Conservation (phyloP, 2,329 filamentous ascomycete species). For the Fusarium verrucosum region DNA sequence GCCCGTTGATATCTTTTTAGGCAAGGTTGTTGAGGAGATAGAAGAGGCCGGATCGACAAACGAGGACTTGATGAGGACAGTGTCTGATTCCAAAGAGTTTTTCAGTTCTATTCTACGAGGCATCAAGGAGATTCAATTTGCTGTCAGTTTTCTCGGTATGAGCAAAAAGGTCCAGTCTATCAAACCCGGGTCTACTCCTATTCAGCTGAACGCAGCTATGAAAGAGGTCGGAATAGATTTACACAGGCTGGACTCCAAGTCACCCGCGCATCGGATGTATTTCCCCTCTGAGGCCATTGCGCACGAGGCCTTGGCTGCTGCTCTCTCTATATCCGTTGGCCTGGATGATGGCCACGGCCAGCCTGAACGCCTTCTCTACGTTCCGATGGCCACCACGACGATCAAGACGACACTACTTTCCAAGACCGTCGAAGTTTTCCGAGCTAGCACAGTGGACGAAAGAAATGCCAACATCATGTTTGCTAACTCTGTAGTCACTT, state of each 20-base stretch:
- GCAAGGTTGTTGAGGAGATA: constrained; percentile 78
- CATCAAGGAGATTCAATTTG: constrained; percentile 96
- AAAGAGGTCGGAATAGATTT: constrained; percentile 96
- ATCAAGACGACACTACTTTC: constrained; percentile 94
- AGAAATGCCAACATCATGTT: constrained; percentile 96
- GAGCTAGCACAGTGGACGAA: constrained; percentile 77
- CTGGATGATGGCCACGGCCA: constrained; percentile 89
- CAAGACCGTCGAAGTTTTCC: constrained; percentile 85
- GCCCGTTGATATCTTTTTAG: constrained; percentile 70
- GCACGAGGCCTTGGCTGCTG: constrained; percentile 91
- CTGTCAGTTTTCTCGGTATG: constrained; percentile 87
- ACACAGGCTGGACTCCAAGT: constrained; percentile 89
- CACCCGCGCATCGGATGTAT: constrained; percentile 97
- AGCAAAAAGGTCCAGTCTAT: constrained; percentile 80
- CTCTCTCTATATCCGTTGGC: constrained; percentile 90
- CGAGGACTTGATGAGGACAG: constrained; percentile 78
- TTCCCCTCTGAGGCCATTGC: constrained; percentile 92
- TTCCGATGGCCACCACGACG: constrained; percentile 97
- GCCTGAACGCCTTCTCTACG: constrained; percentile 86
- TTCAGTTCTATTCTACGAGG: constrained; percentile 88
- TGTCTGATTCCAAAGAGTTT: constrained; percentile 93
- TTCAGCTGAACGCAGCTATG: constrained; percentile 88
- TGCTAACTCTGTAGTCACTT: constrained; percentile 95
- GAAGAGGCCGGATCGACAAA: constrained; percentile 72
- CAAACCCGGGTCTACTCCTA: constrained; percentile 72